Conservation (phyloP, 176 grass and related monocot species). For the Coix lacrymajobi region DNA sequence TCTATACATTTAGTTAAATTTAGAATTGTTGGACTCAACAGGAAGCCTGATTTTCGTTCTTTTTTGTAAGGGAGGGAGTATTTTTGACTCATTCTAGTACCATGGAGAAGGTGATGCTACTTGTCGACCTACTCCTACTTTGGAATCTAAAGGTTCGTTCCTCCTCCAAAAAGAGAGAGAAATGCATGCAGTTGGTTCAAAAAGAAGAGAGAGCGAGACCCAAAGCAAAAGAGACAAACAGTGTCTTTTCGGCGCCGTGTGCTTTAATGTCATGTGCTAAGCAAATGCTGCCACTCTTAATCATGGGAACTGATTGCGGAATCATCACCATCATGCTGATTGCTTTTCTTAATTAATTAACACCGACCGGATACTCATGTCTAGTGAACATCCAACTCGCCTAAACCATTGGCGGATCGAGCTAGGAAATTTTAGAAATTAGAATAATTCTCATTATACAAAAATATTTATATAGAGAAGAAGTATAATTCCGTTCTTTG, state of each 20-base stretch:
- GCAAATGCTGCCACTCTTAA: constrained; percentile 3
- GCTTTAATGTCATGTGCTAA: constrained; percentile 5
- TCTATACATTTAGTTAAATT: no score
- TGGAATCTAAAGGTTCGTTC: neutral
- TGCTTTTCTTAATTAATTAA: neutral
- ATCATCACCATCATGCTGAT: constrained; percentile 3
- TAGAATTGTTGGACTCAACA: no score
- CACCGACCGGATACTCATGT: neutral
- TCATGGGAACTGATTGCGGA: constrained; percentile 13
- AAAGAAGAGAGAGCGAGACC: neutral
- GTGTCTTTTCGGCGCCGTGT: neutral
- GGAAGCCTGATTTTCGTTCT: no score
- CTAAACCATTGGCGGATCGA: no score
- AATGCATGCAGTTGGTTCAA: neutral
- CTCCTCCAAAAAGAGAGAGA: neutral
- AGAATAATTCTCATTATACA: no score
- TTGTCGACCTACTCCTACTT: neutral
- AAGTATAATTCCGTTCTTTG: no score
- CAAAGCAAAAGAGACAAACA: constrained; percentile 34
- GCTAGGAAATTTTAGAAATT: no score
- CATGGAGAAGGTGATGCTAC: neutral
- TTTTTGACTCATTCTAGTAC: neutral
- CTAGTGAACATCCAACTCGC: neutral
- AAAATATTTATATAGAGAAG: no score
- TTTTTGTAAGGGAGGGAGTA: no score